Percentiles rank a stretch among this genome's conserved stretches.
phyloP scores from a whole-genome alignment of 2,329 filamentous ascomycete genomes.

The Pyrenophora tritici-repentis region DNA sequence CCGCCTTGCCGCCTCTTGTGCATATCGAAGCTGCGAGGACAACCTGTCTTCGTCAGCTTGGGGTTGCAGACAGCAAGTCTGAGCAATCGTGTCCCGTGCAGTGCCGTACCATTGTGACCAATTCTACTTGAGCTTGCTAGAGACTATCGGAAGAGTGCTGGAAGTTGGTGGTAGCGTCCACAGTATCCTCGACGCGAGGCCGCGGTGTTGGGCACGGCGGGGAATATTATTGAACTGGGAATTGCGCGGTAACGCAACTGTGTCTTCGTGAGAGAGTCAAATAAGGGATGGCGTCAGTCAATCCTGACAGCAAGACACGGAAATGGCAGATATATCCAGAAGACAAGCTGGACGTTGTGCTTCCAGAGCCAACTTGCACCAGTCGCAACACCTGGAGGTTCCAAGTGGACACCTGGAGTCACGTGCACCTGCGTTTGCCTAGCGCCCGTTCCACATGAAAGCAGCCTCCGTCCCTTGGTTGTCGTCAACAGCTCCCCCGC shows the following conservation, averaged over 20 bases:
- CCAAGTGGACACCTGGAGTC: conserved; percentile 30
- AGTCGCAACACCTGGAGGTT: conserved; percentile 32
- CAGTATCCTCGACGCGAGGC: conserved; percentile 5
- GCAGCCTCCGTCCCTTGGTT: conserved; percentile 9
- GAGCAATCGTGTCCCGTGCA: neutral
- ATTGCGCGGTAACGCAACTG: conserved; percentile 14
- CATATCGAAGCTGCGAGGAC: conserved; percentile 99
- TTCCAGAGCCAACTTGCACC: conserved; percentile 12
- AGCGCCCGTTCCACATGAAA: conserved; percentile 16
- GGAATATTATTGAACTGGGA: conserved; percentile 24
- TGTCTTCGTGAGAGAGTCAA: neutral
- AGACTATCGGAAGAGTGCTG: neutral
- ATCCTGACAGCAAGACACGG: neutral
- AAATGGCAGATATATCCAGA: neutral
- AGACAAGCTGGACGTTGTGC: conserved; percentile 6
- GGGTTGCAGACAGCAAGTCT: conserved; percentile 7
- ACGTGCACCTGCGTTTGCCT: conserved; percentile 27
- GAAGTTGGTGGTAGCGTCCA: neutral
- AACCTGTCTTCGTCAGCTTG: conserved; percentile 64
- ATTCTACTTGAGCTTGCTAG: conserved; percentile 12
- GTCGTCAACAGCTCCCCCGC: conserved; percentile 4
- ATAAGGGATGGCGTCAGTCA: neutral
- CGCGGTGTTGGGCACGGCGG: conserved; percentile 20
- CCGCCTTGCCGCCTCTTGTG: conserved; percentile 96
- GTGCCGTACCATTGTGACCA: conserved; percentile 37